Percentiles rank a stretch among this genome's conserved stretches.
Conservation (phyloP, 352 stramenopile species). For the Pythium brassicae region DNA sequence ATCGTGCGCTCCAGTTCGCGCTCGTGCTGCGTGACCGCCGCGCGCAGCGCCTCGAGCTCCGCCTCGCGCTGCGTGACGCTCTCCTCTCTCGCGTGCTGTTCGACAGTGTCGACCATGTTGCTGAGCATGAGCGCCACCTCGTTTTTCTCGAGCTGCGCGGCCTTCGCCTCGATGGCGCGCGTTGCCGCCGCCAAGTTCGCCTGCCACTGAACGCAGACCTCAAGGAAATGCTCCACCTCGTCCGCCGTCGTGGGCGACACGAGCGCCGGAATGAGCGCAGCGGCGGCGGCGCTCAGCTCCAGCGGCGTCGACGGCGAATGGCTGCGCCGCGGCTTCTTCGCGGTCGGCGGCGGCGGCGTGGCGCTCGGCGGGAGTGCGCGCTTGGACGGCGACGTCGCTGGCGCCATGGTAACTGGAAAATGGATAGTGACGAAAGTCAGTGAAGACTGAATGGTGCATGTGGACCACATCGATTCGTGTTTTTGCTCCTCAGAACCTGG, state of each 20-base stretch:
- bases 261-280: neutral
- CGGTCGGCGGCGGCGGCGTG: neutral
- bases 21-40: constrained; percentile 14
- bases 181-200: constrained; percentile 1
- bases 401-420: neutral
- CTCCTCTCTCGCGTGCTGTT: constrained; percentile 10
- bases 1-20: constrained; percentile 15
- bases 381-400: neutral
- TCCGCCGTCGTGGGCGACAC: constrained; percentile 4
- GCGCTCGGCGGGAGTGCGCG: neutral
- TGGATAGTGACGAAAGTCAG: neutral
- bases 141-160: constrained; percentile 2
- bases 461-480: no score
- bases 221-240: constrained; percentile 4
- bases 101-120: constrained; percentile 33
- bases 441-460: no score
- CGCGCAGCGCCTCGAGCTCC: constrained; percentile 24
- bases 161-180: neutral
- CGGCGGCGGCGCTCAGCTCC: neutral
- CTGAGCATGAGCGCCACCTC: constrained; percentile 29
- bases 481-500: no score
- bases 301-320: neutral
- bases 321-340: neutral
- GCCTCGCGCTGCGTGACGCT: constrained; percentile 1
- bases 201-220: constrained; percentile 8